phyloP scores from a whole-genome alignment of 345 rosid genomes.

The Populus deltoides region DNA sequence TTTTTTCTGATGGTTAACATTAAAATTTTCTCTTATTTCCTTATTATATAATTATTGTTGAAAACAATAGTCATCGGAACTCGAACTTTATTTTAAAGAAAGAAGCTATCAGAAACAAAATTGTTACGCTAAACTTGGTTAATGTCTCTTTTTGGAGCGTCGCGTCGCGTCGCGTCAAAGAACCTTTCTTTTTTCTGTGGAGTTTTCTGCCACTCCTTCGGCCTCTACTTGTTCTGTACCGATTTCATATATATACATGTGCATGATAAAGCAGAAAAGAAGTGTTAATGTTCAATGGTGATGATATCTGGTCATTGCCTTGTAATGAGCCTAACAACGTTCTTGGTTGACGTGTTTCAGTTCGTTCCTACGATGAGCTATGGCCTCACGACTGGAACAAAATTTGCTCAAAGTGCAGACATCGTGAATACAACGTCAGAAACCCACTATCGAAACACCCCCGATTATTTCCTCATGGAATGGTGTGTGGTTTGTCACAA shows the following conservation, averaged over 20 bases:
- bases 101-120: too few relatives aligned
- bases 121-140: too few relatives aligned
- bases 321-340: neutral
- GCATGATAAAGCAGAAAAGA: neutral
- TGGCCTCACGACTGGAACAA: neutral
- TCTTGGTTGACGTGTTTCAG: neutral
- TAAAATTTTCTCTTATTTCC: too few relatives aligned
- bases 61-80: too few relatives aligned
- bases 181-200: too few relatives aligned
- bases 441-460: neutral
- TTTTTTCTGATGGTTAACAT: too few relatives aligned
- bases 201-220: neutral
- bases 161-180: too few relatives aligned
- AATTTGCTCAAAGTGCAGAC: neutral
- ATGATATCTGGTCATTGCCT: neutral
- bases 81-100: too few relatives aligned
- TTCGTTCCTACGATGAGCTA: neutral
- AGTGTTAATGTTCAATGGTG: neutral
- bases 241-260: neutral
- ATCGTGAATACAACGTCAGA: neutral
- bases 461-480: neutral
- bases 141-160: too few relatives aligned
- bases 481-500: neutral
- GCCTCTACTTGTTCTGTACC: neutral
- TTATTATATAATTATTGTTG: too few relatives aligned